Conservation (phyloP, 2,329 filamentous ascomycete genomes). For the Neofusicoccum sp. region DNA sequence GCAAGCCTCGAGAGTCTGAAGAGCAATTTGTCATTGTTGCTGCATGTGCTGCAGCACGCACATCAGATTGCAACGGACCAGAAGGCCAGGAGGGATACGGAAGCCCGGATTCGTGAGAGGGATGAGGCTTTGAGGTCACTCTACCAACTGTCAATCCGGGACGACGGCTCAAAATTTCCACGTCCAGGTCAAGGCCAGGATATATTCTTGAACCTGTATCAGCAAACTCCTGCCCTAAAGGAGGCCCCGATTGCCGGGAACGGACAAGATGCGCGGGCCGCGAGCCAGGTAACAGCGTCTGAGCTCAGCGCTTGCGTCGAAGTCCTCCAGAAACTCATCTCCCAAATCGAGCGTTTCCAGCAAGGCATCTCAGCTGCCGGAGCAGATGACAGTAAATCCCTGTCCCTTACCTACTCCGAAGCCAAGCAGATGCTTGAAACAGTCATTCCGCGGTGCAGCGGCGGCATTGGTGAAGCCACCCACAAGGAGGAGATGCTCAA, state of each 20-base stretch:
- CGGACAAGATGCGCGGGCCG: background rate
- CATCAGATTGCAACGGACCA: background rate
- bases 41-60: background rate
- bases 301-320: background rate
- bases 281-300: too few relatives aligned
- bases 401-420: background rate
- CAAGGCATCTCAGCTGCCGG: background rate
- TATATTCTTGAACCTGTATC: background rate
- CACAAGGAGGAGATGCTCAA: constrained; percentile 24
- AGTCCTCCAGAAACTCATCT: background rate
- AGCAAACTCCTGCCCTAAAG: background rate
- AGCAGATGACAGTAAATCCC: background rate
- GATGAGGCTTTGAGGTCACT: background rate
- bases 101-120: background rate
- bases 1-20: background rate
- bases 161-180: background rate
- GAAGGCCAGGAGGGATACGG: background rate
- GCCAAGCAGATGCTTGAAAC: background rate
- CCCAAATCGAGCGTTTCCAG: background rate
- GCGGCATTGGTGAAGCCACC: constrained; percentile 17
- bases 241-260: background rate
- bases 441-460: too few relatives aligned
- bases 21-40: background rate
- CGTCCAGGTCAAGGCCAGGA: background rate
- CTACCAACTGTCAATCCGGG: background rate